phyloP scores from a whole-genome alignment of 192 early-diverging fungal species.

The Backusella luteola region DNA sequence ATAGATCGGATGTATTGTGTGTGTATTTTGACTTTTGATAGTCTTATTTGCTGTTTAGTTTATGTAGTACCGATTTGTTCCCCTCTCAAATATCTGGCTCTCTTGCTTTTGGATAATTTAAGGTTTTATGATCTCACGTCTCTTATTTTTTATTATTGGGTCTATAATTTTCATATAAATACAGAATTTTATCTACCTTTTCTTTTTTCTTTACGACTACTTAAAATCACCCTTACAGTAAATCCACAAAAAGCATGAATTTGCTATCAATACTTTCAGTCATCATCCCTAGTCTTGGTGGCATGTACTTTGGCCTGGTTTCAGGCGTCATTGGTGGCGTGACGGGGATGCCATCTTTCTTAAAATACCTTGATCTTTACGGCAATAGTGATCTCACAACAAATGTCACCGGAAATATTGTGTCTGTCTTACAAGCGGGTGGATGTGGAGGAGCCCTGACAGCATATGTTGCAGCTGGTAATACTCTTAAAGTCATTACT shows the following conservation, averaged over 20 bases:
- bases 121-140: not conserved
- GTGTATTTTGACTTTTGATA: not conserved
- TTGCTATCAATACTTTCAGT: not conserved
- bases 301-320: not conserved
- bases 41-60: not conserved
- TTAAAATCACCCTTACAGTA: not conserved
- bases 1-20: not conserved
- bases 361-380: not conserved
- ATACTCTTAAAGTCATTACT: not conserved
- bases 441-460: not conserved
- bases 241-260: not conserved
- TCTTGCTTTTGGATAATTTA: not conserved
- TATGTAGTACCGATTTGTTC: not conserved
- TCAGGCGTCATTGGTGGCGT: constrained; percentile 1
- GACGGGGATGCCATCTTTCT: not conserved
- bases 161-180: not conserved
- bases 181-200: not conserved
- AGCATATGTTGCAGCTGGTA: constrained; percentile 8
- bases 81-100: not conserved
- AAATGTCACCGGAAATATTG: constrained; percentile 1
- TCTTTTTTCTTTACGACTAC: not conserved
- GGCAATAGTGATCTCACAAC: not conserved
- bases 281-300: constrained; percentile 1
- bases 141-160: not conserved
- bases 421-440: constrained; percentile 7